Percentiles rank a stretch among this genome's conserved stretches.
Conservation (phyloP, 768 basidiomycete species). For the Collybia sp. region DNA sequence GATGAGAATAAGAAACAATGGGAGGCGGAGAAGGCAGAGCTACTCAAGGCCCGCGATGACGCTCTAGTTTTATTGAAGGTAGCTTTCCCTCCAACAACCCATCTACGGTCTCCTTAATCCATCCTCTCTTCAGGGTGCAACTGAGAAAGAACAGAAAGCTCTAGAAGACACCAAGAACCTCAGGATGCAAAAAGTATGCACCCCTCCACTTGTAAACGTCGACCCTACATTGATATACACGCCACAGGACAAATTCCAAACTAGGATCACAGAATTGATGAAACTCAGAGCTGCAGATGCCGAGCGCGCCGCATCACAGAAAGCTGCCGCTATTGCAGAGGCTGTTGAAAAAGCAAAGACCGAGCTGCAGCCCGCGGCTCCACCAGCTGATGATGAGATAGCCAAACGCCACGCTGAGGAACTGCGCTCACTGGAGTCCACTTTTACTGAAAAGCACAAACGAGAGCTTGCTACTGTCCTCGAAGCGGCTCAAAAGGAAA, state of each 20-base stretch:
- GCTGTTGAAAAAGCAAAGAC: slow-evolving; percentile 53
- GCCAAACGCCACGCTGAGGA: slow-evolving; percentile 56
- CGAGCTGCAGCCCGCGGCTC: slow-evolving; percentile 28
- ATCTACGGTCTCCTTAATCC: not conserved
- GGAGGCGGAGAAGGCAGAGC: slow-evolving; percentile 58
- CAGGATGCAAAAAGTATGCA: slow-evolving; percentile 35
- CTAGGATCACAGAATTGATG: slow-evolving; percentile 46
- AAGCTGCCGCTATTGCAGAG: slow-evolving; percentile 46
- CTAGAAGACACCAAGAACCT: slow-evolving; percentile 38
- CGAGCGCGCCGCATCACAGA: slow-evolving; percentile 22
- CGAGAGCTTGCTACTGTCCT: slow-evolving; percentile 48
- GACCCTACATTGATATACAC: slow-evolving; percentile 2
- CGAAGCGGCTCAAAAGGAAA: slow-evolving; percentile 31
- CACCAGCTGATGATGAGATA: slow-evolving; percentile 33
- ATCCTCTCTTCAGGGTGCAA: slow-evolving; percentile 23
- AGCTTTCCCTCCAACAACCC: not conserved
- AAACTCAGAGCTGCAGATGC: slow-evolving; percentile 45
- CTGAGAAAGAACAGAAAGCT: slow-evolving; percentile 39
- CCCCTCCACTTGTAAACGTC: not conserved
- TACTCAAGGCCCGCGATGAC: slow-evolving; percentile 57
- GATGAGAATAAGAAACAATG: slow-evolving; percentile 32
- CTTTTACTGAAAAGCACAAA: slow-evolving; percentile 47
- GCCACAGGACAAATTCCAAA: slow-evolving; percentile 57
- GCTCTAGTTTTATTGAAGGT: slow-evolving; percentile 58
- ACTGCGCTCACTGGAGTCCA: slow-evolving; percentile 48